Base-by-base conservation (phyloP, 2,329 filamentous ascomycete species). In the Cercospora zeae-maydis region DNA sequence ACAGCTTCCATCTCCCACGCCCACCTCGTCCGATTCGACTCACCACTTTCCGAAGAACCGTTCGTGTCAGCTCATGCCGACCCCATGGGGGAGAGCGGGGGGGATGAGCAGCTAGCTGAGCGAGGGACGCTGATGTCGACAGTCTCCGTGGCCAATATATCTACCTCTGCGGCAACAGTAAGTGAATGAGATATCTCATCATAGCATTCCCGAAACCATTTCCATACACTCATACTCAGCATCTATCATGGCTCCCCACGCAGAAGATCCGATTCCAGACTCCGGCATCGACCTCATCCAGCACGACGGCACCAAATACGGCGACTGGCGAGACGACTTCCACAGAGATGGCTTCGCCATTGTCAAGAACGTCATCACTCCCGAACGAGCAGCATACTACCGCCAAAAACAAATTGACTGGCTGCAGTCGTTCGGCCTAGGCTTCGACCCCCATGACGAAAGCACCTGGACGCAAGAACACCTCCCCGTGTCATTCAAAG, bases 381-480 rank as follows among this genome's bases (percentile, higher is more conserved):
- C 65, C 16, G 73, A 75, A 42, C 58, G 64, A 19, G 72, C 72
- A 1, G 58, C 63, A 27, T 67, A 71, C 59, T 75, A 75, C 59
- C 66, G 64, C 10, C 62, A 75, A 33, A 71, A 70, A 49, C 72
- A 73, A 65, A 63, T 73, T 39, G 68, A 74, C 19, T 75, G 72
- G 71, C 68, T 75, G 4, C 69, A 73, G 36, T 69, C 65, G 2
- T 75, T 75, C 45, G 64, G 57, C 6, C 65, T 62, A 31, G 72
- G 71, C 30, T 75, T 75, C 65, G 70, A 75, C n/a, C 63, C 66
- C 30, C 68, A 72, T 9, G 70, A 75, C 36, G 63, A 66, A 39
- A 66, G 63, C 19, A 82, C 80, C 8, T 81, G 78, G 78, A 78
- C 73, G 1, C 72, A 72, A 4, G 77, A 80, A 5, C 74, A 81